These are phyloP conservation scores for Coelastrella sp. DNA, from an alignment of 139 green algal species.

Conservation along the genomic window DNA sequence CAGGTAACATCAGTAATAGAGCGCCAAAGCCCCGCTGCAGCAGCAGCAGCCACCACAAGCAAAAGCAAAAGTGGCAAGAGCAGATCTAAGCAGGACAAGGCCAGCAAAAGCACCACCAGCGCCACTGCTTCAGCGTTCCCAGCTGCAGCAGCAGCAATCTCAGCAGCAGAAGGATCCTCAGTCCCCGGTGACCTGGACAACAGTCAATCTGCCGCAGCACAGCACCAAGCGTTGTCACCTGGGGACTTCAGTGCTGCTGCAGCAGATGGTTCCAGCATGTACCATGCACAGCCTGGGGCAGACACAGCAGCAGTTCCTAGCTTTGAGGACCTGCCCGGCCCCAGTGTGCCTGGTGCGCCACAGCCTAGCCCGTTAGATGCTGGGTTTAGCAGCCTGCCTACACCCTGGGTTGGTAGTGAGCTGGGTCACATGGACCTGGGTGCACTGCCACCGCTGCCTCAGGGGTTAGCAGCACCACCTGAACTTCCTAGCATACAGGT, in stretches of 20 bases:
- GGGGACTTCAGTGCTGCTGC: neutral
- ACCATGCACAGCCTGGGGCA: too few relatives aligned
- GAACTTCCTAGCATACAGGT: slow-evolving; percentile 32
- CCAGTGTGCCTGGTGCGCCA: slow-evolving; percentile 39
- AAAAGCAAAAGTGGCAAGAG: slow-evolving; percentile 25
- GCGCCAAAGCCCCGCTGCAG: neutral
- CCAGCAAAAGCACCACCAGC: slow-evolving; percentile 27
- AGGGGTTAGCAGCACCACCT: neutral
- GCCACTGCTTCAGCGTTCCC: neutral
- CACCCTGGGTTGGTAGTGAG: slow-evolving; percentile 7
- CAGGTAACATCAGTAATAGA: neutral
- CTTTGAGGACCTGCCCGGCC: neutral
- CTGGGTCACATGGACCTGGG: slow-evolving; percentile 39
- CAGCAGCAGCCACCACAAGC: slow-evolving; percentile 1
- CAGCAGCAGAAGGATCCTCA: slow-evolving; percentile 23
- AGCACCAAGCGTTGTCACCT: neutral
- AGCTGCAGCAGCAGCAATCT: neutral
- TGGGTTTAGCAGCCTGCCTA: slow-evolving; percentile 32
- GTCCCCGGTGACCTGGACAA: neutral
- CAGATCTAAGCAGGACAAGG: slow-evolving; percentile 31
- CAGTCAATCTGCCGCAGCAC: neutral
- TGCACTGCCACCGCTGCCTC: slow-evolving; percentile 18
- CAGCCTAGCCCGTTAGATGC: slow-evolving; percentile 48
- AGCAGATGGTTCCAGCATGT: neutral
- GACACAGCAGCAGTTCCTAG: neutral